These are phyloP conservation scores for Diaporthe sp. DNA, from an alignment of 2,329 filamentous ascomycete genomes.

Conservation along the genomic window DNA sequence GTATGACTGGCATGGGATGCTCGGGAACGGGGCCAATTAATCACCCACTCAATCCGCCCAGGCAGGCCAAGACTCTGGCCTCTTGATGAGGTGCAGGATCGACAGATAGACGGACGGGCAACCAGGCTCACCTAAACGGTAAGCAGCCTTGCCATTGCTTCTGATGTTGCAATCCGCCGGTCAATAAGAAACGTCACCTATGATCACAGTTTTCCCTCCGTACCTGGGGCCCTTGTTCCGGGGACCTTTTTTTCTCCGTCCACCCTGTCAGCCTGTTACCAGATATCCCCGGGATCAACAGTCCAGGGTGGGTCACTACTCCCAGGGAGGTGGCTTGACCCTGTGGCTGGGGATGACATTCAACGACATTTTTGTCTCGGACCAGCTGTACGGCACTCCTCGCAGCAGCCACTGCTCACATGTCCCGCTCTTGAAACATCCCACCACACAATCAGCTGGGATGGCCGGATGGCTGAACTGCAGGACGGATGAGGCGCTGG, in stretches of 20 bases:
- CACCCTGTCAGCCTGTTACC: not conserved
- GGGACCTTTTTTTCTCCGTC: not conserved
- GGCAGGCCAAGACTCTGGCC: slow-evolving; percentile 9
- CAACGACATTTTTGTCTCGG: slow-evolving; percentile 2
- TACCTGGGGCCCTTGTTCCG: slow-evolving; percentile 16
- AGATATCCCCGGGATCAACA: slow-evolving; percentile 7
- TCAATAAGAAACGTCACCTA: not conserved
- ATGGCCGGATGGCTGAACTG: not conserved
- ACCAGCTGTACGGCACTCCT: not conserved
- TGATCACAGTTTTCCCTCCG: not conserved
- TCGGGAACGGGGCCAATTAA: slow-evolving; percentile 10
- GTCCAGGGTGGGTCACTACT: not conserved
- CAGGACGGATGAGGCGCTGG: not conserved
- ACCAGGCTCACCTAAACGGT: not conserved
- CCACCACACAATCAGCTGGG: not conserved
- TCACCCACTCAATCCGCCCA: not conserved
- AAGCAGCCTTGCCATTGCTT: not conserved
- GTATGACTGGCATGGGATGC: slow-evolving; percentile 21
- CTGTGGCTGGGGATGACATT: slow-evolving; percentile 5
- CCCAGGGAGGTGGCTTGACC: slow-evolving; percentile 28
- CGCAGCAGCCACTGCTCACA: not conserved
- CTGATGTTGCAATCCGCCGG: not conserved
- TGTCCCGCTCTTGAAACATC: slow-evolving; percentile 15
- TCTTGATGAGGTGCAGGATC: slow-evolving; percentile 19
- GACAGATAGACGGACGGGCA: not conserved